Percentiles rank a stretch among this genome's conserved stretches.
phyloP scores from a whole-genome alignment of 1,139 yeast genomes.

The Eremothecium gossypii region DNA sequence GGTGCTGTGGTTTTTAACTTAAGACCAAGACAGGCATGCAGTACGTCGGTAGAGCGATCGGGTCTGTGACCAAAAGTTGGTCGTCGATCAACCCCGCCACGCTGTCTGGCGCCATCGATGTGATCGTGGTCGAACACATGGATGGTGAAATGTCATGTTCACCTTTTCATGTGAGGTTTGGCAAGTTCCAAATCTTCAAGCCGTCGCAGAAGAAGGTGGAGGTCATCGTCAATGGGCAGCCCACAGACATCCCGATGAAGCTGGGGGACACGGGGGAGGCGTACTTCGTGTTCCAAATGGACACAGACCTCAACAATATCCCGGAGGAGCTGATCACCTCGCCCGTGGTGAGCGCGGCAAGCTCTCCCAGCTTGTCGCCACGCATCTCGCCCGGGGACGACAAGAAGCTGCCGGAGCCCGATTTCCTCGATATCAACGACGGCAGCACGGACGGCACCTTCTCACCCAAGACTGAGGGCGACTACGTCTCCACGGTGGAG shows the following conservation, averaged over 20 bases:
- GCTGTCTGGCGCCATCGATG: constrained; percentile 92
- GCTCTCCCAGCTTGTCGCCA: constrained; percentile 56
- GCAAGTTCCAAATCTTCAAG: constrained; percentile 80
- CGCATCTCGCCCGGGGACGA: not conserved
- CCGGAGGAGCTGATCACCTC: constrained; percentile 79
- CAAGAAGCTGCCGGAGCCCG: constrained; percentile 42
- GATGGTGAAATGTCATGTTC: constrained; percentile 80
- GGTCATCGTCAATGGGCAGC: constrained; percentile 71
- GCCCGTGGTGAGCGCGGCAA: constrained; percentile 78
- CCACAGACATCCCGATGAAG: constrained; percentile 87
- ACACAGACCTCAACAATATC: constrained; percentile 44
- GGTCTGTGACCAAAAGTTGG: constrained; percentile 93
- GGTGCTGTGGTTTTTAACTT: too few relatives aligned
- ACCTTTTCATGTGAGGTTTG: constrained; percentile 95
- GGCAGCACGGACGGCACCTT: constrained; percentile 7
- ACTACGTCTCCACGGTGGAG: constrained; percentile 3
- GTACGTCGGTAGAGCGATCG: constrained; percentile 92
- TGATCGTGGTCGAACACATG: constrained; percentile 89
- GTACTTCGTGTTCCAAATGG: constrained; percentile 88
- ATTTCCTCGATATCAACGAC: constrained; percentile 37
- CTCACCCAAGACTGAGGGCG: constrained; percentile 3
- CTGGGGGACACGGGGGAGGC: constrained; percentile 98
- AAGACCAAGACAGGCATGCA: constrained; percentile 46
- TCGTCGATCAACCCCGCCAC: constrained; percentile 95
- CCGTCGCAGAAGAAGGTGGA: constrained; percentile 97